Conservation (phyloP, 768 basidiomycete species). For the Naganishia antarctica region DNA sequence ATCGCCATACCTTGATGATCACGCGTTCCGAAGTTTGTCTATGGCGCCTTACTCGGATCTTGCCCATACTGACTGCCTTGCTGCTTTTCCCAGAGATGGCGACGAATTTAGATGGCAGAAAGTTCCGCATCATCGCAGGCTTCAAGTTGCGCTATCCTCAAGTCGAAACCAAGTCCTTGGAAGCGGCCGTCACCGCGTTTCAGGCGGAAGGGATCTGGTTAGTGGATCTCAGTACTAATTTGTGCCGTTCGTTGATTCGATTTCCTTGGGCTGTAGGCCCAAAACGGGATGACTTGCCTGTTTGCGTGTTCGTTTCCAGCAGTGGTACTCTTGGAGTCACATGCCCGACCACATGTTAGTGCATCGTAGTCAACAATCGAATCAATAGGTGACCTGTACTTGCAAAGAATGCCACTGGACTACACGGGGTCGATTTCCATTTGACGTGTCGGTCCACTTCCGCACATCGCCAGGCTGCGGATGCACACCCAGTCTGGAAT, state of each 20-base stretch:
- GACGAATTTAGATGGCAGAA: slow-evolving; percentile 44
- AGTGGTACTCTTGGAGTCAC: too few relatives aligned
- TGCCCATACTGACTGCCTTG: neutral
- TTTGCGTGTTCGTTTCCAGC: too few relatives aligned
- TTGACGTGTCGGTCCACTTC: too few relatives aligned
- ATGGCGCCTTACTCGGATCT: neutral
- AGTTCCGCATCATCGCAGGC: slow-evolving; percentile 34
- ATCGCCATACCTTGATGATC: slow-evolving; percentile 42
- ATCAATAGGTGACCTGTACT: too few relatives aligned
- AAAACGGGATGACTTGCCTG: neutral
- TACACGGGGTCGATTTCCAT: too few relatives aligned
- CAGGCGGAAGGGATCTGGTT: slow-evolving; percentile 44
- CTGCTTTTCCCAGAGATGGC: slow-evolving; percentile 34
- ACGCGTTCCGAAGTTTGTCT: slow-evolving; percentile 44
- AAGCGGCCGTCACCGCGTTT: slow-evolving; percentile 36
- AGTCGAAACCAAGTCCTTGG: slow-evolving; percentile 36
- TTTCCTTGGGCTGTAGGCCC: too few relatives aligned
- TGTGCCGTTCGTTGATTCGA: too few relatives aligned
- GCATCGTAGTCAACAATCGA: too few relatives aligned
- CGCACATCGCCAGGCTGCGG: too few relatives aligned
- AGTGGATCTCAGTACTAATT: neutral
- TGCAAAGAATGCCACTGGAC: too few relatives aligned
- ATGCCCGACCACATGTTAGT: too few relatives aligned
- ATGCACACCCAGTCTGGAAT: too few relatives aligned
- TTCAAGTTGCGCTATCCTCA: slow-evolving; percentile 36